phyloP scores from a whole-genome alignment of 2,329 filamentous ascomycete species.

The Gliomastix tumulicola region DNA sequence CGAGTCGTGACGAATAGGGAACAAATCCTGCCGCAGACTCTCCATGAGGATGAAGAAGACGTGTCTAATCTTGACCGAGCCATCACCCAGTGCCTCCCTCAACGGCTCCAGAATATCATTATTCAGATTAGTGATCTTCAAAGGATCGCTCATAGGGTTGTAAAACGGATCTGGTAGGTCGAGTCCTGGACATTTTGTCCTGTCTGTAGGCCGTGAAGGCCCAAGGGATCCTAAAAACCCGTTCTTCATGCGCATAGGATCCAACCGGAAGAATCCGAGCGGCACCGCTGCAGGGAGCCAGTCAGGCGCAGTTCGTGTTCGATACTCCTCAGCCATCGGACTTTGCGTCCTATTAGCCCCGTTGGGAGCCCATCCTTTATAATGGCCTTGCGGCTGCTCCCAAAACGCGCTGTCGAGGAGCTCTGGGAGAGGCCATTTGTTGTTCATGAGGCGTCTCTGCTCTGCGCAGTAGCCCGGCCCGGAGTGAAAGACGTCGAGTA shows the following conservation, averaged over 20 bases:
- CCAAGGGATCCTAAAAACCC: too few relatives aligned
- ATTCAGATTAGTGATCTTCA: constrained; percentile 22
- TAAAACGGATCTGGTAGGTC: too few relatives aligned
- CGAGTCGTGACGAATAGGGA: constrained; percentile 22
- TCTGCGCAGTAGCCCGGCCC: constrained; percentile 16
- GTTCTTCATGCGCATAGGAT: constrained; percentile 13
- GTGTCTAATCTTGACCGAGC: constrained; percentile 22
- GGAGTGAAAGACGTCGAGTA: constrained; percentile 17
- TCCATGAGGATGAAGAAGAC: constrained; percentile 25
- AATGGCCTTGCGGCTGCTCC: constrained; percentile 17
- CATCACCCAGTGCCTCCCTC: constrained; percentile 6
- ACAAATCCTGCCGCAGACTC: constrained; percentile 20
- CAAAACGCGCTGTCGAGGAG: constrained; percentile 15
- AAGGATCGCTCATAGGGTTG: constrained; percentile 17
- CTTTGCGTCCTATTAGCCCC: too few relatives aligned
- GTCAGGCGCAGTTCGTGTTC: too few relatives aligned
- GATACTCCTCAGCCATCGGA: too few relatives aligned
- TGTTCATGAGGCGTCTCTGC: constrained; percentile 13
- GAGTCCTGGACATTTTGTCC: too few relatives aligned
- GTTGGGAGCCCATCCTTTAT: constrained; percentile 24
- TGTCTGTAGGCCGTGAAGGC: too few relatives aligned
- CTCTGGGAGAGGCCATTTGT: constrained; percentile 20
- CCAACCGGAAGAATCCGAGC: constrained; percentile 19
- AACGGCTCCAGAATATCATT: constrained; percentile 12
- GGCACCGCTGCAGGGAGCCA: constrained; percentile 19